Percentiles rank a stretch among this genome's conserved stretches.
These are phyloP conservation scores for Erodium texanum DNA, from an alignment of 441 rosid species.

Conservation along the genomic window DNA sequence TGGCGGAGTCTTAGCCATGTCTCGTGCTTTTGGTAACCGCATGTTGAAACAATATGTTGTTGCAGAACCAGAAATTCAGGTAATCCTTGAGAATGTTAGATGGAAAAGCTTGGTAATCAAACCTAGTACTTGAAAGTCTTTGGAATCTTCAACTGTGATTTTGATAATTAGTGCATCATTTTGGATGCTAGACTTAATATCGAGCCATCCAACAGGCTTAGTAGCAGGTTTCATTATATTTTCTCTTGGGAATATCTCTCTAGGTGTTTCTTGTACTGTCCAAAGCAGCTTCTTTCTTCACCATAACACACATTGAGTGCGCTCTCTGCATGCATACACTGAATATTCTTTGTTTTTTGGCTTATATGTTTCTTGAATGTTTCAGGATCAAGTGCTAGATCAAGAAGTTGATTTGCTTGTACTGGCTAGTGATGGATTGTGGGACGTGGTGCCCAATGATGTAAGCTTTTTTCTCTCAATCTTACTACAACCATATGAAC, in stretches of 20 bases:
- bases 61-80: conserved; percentile 99
- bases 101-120: neutral
- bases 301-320: too few relatives aligned
- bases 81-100: conserved; percentile 20
- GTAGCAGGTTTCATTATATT: neutral
- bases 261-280: too few relatives aligned
- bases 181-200: neutral
- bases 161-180: neutral
- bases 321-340: too few relatives aligned
- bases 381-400: conserved; percentile 69
- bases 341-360: too few relatives aligned
- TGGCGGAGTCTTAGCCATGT: conserved; percentile 96
- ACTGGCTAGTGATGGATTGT: conserved; percentile 92
- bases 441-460: conserved; percentile 96
- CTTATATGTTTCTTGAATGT: neutral
- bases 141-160: neutral
- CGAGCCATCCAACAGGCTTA: neutral
- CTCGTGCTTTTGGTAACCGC: conserved; percentile 96
- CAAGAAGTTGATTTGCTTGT: conserved; percentile 73
- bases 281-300: too few relatives aligned
- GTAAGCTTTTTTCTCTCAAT: conserved; percentile 26
- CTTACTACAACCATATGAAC: neutral
- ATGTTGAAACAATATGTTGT: conserved; percentile 95
- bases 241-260: too few relatives aligned
- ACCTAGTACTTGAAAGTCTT: neutral